These are phyloP conservation scores for Alternaria burnsii DNA, from an alignment of 2,329 filamentous ascomycete genomes.

Conservation along the genomic window DNA sequence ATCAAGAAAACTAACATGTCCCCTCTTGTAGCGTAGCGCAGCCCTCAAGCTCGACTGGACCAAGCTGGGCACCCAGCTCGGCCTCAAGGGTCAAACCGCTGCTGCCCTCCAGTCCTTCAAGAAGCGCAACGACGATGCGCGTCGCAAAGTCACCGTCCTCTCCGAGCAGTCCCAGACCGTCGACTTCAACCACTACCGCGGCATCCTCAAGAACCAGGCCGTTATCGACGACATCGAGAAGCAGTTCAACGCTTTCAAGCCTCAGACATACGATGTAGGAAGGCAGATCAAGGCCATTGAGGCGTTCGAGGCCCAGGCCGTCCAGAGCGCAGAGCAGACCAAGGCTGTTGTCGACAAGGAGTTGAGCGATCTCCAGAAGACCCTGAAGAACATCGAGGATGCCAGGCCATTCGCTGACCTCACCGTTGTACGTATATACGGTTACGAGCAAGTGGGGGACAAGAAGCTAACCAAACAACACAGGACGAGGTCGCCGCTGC, in stretches of 20 bases:
- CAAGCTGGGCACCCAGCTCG: slow-evolving; percentile 92
- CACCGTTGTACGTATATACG: slow-evolving; percentile 80
- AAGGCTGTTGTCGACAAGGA: slow-evolving; percentile 96
- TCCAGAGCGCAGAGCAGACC: slow-evolving; percentile 96
- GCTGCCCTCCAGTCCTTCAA: slow-evolving; percentile 94
- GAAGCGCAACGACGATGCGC: slow-evolving; percentile 98
- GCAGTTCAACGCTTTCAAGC: slow-evolving; percentile 91
- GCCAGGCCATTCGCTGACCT: slow-evolving; percentile 96
- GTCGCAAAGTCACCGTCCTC: slow-evolving; percentile 87
- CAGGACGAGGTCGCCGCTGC: slow-evolving; percentile 95
- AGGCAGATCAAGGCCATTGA: slow-evolving; percentile 98
- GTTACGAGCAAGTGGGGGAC: slow-evolving; percentile 7
- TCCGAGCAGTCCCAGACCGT: slow-evolving; percentile 84
- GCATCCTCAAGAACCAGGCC: slow-evolving; percentile 92
- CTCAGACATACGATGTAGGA: slow-evolving; percentile 87
- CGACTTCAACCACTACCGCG: slow-evolving; percentile 94
- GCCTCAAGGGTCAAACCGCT: slow-evolving; percentile 94
- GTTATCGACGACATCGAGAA: slow-evolving; percentile 97
- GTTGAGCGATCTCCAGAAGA: slow-evolving; percentile 91
- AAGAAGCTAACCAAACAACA: slow-evolving; percentile 29
- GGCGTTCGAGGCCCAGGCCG: slow-evolving; percentile 93
- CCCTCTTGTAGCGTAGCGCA: slow-evolving; percentile 81
- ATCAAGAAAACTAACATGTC: slow-evolving; percentile 43
- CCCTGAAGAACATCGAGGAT: slow-evolving; percentile 95
- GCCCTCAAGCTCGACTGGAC: slow-evolving; percentile 99